Base-by-base conservation (phyloP, 805 yeast genomes). In the Ogataea haglerorum region DNA sequence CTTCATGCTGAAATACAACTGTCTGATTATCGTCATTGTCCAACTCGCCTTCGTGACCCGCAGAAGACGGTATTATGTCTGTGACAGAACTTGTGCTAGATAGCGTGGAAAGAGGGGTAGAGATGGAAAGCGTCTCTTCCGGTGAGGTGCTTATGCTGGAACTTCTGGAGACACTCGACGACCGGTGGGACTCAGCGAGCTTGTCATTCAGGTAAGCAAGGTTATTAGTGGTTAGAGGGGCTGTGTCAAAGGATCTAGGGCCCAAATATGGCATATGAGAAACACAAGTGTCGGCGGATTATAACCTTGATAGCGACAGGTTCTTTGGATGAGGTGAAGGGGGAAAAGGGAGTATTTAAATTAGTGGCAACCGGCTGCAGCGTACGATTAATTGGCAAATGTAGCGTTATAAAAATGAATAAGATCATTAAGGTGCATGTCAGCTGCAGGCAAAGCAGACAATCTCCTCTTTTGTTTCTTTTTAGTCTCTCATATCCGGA, bases 241-340 rank as follows among this genome's bases (percentile, higher is more conserved):
- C 54, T 12, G 67, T 63, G n/a, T 51, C 57, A 44, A 61, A 63
- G 6, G 65, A 49, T 45, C 51, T 60, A 26, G 67, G 66, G 22
- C 67, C 67, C 30, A 63, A 43, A 43, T 61, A 63, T 40, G 67
- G 59, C 67, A 63, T 63, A 28, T 33, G 36, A 15, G 29, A 10
- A 15, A 14, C 21, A n/a, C 42, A 28, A 12, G 12, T 10, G 21
- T 15, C 18, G 42, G 22, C 26, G 14, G 16, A 31, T n/a, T 7
- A 21, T 10, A 21, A 18, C 13, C 10, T 32, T 22, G 16, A 21
- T 16, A 29, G 17, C 12, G 17, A 29, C 9, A 15, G 15, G 15
- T 15, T 13, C 17, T 29, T 29, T 6, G 14, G 28, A 27, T 18
- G 13, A 12, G 12, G 10, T 10, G 5, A 15, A 17, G 15, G 33